These are phyloP conservation scores for Gossypium sturtianum DNA, from an alignment of 345 rosid species.

Conservation along the genomic window DNA sequence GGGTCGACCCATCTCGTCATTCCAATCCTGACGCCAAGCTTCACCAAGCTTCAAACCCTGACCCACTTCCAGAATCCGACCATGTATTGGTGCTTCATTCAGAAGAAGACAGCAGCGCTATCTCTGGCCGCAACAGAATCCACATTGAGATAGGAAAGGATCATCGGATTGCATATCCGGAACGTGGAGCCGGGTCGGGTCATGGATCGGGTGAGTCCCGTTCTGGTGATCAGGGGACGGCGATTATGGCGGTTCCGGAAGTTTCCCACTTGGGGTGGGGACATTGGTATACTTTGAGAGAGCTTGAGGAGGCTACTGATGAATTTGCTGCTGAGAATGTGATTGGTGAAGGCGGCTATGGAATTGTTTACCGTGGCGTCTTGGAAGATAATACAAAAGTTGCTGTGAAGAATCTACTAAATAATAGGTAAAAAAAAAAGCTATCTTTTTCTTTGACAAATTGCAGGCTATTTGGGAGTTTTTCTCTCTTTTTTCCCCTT, in stretches of 20 bases:
- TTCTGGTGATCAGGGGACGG: conserved; percentile 48
- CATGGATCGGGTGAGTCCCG: conserved; percentile 47
- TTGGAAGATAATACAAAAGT: conserved; percentile 57
- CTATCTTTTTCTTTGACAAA: not conserved
- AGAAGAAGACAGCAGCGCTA: conserved; percentile 40
- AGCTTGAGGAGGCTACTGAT: conserved; percentile 79
- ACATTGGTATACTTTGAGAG: conserved; percentile 90
- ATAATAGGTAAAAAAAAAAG: conserved; percentile 46
- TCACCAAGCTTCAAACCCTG: conserved; percentile 26
- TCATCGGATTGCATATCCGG: conserved; percentile 75
- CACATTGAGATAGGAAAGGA: conserved; percentile 87
- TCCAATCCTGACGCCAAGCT: conserved; percentile 29
- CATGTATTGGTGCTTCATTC: conserved; percentile 22
- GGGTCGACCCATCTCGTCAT: conserved; percentile 43
- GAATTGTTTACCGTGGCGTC: conserved; percentile 82
- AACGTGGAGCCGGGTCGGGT: conserved; percentile 45
- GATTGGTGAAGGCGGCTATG: conserved; percentile 97
- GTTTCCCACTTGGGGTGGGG: conserved; percentile 99
- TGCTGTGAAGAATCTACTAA: conserved; percentile 86
- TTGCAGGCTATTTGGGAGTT: not conserved
- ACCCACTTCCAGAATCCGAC: conserved; percentile 41
- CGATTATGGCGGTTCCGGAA: conserved; percentile 61
- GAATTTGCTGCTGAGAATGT: conserved; percentile 71
- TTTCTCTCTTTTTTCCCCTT: not conserved
- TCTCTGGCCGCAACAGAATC: conserved; percentile 40